Conservation (phyloP, 1,139 yeast species). For the Yamadazyma sp. region DNA sequence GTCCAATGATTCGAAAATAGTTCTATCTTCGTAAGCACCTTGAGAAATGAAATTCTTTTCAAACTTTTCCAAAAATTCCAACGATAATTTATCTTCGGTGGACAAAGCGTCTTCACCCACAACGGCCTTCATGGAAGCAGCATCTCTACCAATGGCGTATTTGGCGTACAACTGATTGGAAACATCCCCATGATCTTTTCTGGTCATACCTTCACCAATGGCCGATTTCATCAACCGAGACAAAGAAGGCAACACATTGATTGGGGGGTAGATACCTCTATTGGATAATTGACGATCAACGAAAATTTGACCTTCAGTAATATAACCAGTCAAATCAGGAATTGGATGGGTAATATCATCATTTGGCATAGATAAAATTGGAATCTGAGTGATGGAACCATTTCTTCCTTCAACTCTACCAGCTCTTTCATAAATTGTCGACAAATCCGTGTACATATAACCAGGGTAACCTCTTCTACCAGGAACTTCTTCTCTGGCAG, state of each 20-base stretch:
- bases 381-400: slow-evolving; percentile 98
- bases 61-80: slow-evolving; percentile 95
- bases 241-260: slow-evolving; percentile 93
- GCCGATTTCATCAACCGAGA: slow-evolving; percentile 99
- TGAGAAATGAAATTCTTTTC: slow-evolving; percentile 93
- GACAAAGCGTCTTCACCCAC: slow-evolving; percentile 99
- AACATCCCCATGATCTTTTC: slow-evolving; percentile 99
- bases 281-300: slow-evolving; percentile 95
- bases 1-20: slow-evolving; percentile 91
- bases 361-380: slow-evolving; percentile 98
- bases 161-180: slow-evolving; percentile 98
- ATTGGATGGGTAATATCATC: slow-evolving; percentile 99
- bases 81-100: slow-evolving; percentile 92
- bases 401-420: slow-evolving; percentile 99
- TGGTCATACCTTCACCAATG: slow-evolving; percentile 99
- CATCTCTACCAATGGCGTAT: slow-evolving; percentile 99
- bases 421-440: slow-evolving; percentile 98
- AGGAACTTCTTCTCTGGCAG: slow-evolving; percentile 99
- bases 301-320: slow-evolving; percentile 97
- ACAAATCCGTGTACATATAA: slow-evolving; percentile 99
- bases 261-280: slow-evolving; percentile 98
- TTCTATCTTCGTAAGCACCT: slow-evolving; percentile 95
- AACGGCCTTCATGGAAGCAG: slow-evolving; percentile 99
- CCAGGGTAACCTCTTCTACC: slow-evolving; percentile 99
- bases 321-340: slow-evolving; percentile 99